Conservation (phyloP, 805 yeast species). For the Spathaspora sp. region DNA sequence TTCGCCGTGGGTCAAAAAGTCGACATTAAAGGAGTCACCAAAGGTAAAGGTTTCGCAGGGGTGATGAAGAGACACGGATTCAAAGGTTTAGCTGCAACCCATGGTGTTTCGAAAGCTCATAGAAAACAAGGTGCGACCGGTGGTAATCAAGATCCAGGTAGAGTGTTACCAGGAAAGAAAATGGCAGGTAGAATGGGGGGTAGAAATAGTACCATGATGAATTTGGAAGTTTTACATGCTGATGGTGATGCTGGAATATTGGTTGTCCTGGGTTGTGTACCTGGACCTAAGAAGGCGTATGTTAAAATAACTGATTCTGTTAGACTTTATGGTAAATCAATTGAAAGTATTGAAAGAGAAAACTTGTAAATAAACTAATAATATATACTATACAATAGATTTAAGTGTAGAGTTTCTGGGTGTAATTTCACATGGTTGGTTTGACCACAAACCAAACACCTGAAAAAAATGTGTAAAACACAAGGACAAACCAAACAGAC, state of each 20-base stretch:
- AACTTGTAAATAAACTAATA: slow-evolving; percentile 4
- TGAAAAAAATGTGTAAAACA: background rate
- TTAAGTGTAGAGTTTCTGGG: background rate
- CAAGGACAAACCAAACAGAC: slow-evolving; percentile 3
- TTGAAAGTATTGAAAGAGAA: slow-evolving; percentile 11
- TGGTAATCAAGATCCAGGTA: slow-evolving; percentile 92
- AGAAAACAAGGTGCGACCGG: slow-evolving; percentile 98
- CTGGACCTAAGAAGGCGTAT: slow-evolving; percentile 79
- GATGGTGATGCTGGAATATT: slow-evolving; percentile 80
- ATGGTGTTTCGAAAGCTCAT: slow-evolving; percentile 91
- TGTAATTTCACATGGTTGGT: background rate
- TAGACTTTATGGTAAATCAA: slow-evolving; percentile 43
- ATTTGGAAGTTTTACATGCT: slow-evolving; percentile 70
- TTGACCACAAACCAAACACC: slow-evolving; percentile 1
- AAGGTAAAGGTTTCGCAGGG: slow-evolving; percentile 97
- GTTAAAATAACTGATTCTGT: slow-evolving; percentile 80
- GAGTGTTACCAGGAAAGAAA: slow-evolving; percentile 93
- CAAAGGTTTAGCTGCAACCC: slow-evolving; percentile 85
- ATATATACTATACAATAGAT: background rate
- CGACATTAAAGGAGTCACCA: slow-evolving; percentile 73
- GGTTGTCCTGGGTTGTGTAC: slow-evolving; percentile 82
- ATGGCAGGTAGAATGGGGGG: slow-evolving; percentile 99
- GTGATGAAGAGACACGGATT: slow-evolving; percentile 95
- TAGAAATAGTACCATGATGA: slow-evolving; percentile 66
- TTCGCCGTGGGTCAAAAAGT: slow-evolving; percentile 80